Conservation (phyloP, 1,284 basidiomycete genomes). For the Cerioporus squamosus region DNA sequence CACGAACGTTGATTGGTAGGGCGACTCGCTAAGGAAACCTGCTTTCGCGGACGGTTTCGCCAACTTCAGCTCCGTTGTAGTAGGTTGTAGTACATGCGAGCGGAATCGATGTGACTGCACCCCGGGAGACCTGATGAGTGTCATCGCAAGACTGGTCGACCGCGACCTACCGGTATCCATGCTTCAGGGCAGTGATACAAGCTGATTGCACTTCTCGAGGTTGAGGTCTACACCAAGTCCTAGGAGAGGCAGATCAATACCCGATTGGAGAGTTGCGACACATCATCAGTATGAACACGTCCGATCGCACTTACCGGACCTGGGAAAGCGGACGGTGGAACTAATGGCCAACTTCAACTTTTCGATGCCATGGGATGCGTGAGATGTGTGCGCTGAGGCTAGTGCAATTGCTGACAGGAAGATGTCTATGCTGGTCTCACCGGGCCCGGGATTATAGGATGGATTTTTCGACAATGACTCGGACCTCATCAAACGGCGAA, state of each 20-base stretch:
- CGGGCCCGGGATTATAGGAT: too few species aligned
- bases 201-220: conserved; percentile 54
- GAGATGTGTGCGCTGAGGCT: too few species aligned
- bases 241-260: conserved; percentile 70
- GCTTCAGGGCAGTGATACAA: conserved; percentile 69
- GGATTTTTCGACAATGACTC: too few species aligned
- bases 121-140: conserved; percentile 38
- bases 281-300: neutral
- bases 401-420: too few species aligned
- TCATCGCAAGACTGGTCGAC: neutral
- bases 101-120: conserved; percentile 69
- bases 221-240: conserved; percentile 86
- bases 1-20: too few species aligned
- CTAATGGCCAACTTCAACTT: neutral
- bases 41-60: conserved; percentile 60
- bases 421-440: too few species aligned
- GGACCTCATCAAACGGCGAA: too few species aligned
- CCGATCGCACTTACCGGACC: neutral
- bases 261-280: conserved; percentile 31
- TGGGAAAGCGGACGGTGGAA: neutral
- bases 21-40: conserved; percentile 72
- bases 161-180: conserved; percentile 67
- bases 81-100: conserved; percentile 84
- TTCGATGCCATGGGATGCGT: too few species aligned
- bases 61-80: conserved; percentile 70